Percentiles rank a stretch among this genome's conserved stretches.
Evolutionary conservation across 1,284 basidiomycete species (phyloP).

Genomic region (Exobasidium rhododendri): DNA sequence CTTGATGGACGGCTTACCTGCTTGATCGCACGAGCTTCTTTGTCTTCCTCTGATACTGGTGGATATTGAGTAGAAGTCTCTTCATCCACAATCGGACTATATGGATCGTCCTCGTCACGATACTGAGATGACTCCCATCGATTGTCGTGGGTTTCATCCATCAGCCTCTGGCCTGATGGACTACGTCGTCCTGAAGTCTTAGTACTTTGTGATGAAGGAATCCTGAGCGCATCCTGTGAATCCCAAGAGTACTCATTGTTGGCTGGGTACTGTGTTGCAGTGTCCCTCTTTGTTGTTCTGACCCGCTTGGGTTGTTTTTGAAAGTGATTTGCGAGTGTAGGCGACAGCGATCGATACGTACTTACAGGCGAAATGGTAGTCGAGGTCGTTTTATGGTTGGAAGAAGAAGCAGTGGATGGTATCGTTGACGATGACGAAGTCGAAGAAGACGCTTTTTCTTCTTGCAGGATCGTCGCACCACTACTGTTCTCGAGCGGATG

Average conservation of each 20-base stretch:
- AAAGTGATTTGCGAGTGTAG: neutral
- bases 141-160: neutral
- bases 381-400: neutral
- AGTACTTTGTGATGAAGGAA: neutral
- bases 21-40: constrained; percentile 8
- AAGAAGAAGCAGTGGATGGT: neutral
- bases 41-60: constrained; percentile 6
- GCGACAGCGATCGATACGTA: neutral
- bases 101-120: neutral
- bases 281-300: neutral
- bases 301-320: neutral
- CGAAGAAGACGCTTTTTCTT: constrained; percentile 3
- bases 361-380: neutral
- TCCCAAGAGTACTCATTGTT: neutral
- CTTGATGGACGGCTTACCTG: too few species aligned
- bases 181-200: neutral
- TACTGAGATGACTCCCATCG: neutral
- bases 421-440: neutral
- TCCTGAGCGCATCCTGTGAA: neutral
- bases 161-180: neutral
- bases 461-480: too few species aligned
- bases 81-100: neutral
- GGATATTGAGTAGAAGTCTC: constrained; percentile 5
- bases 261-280: neutral
- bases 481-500: neutral